Evolutionary conservation across 2,329 filamentous ascomycete species (phyloP).

Genomic region (Epichloe amarillans): DNA sequence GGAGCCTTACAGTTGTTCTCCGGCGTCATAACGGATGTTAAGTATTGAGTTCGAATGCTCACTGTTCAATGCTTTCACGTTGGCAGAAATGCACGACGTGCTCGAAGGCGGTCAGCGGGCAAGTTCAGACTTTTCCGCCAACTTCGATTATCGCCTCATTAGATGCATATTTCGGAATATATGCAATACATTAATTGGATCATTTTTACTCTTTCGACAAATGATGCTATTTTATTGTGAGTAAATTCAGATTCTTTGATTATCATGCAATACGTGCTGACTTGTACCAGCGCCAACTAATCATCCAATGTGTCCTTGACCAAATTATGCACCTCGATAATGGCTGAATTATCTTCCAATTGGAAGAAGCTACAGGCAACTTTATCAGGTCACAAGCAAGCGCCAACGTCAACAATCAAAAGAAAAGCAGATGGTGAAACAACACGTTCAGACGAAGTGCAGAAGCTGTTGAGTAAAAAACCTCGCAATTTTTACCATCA

Average conservation of each 20-base stretch:
- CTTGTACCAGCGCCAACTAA: neutral
- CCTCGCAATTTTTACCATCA: conserved; percentile 1
- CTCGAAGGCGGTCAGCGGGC: no score
- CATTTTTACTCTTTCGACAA: no score
- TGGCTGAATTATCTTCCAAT: conserved; percentile 48
- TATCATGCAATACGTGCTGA: neutral
- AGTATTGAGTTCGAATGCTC: no score
- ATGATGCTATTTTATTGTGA: neutral
- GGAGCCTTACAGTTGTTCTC: no score
- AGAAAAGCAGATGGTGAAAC: conserved; percentile 25
- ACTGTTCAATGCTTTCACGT: no score
- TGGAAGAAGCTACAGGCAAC: conserved; percentile 67
- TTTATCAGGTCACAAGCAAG: conserved; percentile 31
- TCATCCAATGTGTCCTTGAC: neutral
- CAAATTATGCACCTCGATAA: conserved; percentile 9
- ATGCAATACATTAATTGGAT: no score
- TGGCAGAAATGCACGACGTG: no score
- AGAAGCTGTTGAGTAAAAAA: conserved; percentile 11
- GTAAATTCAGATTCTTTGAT: neutral
- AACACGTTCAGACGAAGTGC: conserved; percentile 16
- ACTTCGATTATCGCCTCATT: neutral
- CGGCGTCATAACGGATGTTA: no score
- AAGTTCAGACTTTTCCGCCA: no score
- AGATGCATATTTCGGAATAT: neutral
- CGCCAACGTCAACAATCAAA: conserved; percentile 25